phyloP scores from a whole-genome alignment of 2,329 filamentous ascomycete species.

The Phaeosphaeriaceae sp. region DNA sequence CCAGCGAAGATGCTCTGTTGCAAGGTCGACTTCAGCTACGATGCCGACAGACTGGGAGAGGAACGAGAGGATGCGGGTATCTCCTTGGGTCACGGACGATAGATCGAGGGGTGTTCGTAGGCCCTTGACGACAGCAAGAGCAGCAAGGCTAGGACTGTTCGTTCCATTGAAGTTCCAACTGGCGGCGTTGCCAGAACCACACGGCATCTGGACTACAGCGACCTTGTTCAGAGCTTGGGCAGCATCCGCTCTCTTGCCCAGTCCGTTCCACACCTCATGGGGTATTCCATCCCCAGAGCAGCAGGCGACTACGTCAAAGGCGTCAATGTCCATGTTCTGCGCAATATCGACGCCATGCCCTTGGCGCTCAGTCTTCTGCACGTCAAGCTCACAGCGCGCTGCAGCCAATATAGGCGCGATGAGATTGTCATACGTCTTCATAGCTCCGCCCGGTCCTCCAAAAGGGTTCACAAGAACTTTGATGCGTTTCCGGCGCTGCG shows the following conservation, averaged over 20 bases:
- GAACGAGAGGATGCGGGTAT: slow-evolving; percentile 79
- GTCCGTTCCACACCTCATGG: slow-evolving; percentile 93
- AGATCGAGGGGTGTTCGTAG: slow-evolving; percentile 84
- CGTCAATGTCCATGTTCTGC: slow-evolving; percentile 75
- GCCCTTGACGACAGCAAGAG: slow-evolving; percentile 86
- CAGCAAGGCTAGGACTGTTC: slow-evolving; percentile 74
- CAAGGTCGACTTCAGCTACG: slow-evolving; percentile 87
- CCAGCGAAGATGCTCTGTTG: slow-evolving; percentile 90
- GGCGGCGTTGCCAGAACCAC: slow-evolving; percentile 94
- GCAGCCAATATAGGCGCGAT: slow-evolving; percentile 84
- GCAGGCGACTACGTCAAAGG: slow-evolving; percentile 84
- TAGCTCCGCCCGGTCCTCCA: slow-evolving; percentile 80
- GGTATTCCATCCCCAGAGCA: slow-evolving; percentile 92
- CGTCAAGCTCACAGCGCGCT: slow-evolving; percentile 77
- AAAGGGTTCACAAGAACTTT: slow-evolving; percentile 93
- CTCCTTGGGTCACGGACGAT: slow-evolving; percentile 84
- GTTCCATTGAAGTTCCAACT: slow-evolving; percentile 89
- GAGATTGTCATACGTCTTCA: slow-evolving; percentile 74
- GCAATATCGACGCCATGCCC: slow-evolving; percentile 83
- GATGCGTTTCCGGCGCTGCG: slow-evolving; percentile 75
- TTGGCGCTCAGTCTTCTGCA: slow-evolving; percentile 72
- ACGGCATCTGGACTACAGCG: slow-evolving; percentile 86
- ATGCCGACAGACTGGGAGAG: slow-evolving; percentile 90
- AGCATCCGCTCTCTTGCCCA: slow-evolving; percentile 79
- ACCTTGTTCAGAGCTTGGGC: slow-evolving; percentile 75